These are phyloP conservation scores for Trichoderma oligosporum DNA, from an alignment of 2,329 filamentous ascomycete genomes.

Conservation along the genomic window DNA sequence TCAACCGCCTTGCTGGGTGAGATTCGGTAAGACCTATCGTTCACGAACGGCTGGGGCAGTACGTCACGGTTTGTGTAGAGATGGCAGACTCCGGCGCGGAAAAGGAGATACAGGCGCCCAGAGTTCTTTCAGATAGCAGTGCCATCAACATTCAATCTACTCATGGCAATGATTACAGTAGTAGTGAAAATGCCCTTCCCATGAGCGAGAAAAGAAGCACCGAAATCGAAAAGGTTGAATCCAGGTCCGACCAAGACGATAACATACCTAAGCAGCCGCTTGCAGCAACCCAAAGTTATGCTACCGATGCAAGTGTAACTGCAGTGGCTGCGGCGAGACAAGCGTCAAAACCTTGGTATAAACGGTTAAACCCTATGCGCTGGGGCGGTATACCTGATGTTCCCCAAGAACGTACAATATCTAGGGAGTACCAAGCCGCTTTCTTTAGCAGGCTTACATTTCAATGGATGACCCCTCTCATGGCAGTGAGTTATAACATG, in stretches of 20 bases:
- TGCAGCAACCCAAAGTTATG: conserved; percentile 45
- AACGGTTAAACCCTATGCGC: conserved; percentile 56
- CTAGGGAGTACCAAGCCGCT: conserved; percentile 67
- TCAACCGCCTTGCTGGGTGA: conserved; percentile 1
- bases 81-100: conserved; percentile 18
- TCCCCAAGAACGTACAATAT: conserved; percentile 51
- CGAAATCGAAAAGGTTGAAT: conserved; percentile 11
- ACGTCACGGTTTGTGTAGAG: not conserved
- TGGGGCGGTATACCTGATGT: conserved; percentile 56
- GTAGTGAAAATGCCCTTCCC: not conserved
- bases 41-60: not conserved
- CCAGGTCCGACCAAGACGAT: conserved; percentile 10
- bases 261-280: conserved; percentile 2
- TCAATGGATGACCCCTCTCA: conserved; percentile 85
- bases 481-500: conserved; percentile 57
- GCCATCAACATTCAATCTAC: conserved; percentile 5
- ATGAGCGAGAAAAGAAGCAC: conserved; percentile 5
- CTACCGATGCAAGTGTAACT: conserved; percentile 50
- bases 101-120: conserved; percentile 4
- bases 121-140: not conserved
- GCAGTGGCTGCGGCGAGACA: conserved; percentile 36
- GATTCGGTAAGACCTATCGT: not conserved
- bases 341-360: conserved; percentile 58
- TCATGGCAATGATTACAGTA: not conserved
- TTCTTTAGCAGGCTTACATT: conserved; percentile 77